Percentiles rank a stretch among this genome's conserved stretches.
Evolutionary conservation across 495 filamentous ascomycete genomes (phyloP).

Genomic region (Paragyromitra xinjiangensis): DNA sequence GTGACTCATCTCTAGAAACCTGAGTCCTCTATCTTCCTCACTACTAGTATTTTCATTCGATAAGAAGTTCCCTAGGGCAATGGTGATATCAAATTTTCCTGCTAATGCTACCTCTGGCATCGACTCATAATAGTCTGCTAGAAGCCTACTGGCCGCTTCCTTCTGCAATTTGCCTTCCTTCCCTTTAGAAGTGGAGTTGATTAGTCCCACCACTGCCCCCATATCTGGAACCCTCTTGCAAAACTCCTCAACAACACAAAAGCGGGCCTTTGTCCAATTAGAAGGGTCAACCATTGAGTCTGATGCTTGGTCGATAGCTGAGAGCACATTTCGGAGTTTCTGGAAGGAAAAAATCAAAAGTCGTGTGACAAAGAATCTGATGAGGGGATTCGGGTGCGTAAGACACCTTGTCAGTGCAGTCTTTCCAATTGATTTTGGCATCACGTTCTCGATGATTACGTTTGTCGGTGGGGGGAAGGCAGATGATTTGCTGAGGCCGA

Average conservation of each 20-base stretch:
- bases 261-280: slow-evolving; percentile 47
- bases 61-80: slow-evolving; percentile 45
- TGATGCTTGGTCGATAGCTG: slow-evolving; percentile 65
- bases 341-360: slow-evolving; percentile 78
- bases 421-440: slow-evolving; percentile 82
- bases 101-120: slow-evolving; percentile 80
- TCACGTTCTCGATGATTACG: slow-evolving; percentile 80
- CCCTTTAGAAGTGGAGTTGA: slow-evolving; percentile 30
- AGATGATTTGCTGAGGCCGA: slow-evolving; percentile 67
- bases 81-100: slow-evolving; percentile 80
- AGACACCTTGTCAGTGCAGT: slow-evolving; percentile 80
- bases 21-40: slow-evolving; percentile 44
- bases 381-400: slow-evolving; percentile 74
- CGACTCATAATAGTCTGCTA: slow-evolving; percentile 81
- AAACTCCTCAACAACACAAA: slow-evolving; percentile 74
- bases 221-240: slow-evolving; percentile 78
- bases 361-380: slow-evolving; percentile 83
- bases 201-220: slow-evolving; percentile 20
- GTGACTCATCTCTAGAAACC: slow-evolving; percentile 53
- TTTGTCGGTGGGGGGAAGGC: slow-evolving; percentile 75
- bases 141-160: slow-evolving; percentile 76
- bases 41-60: slow-evolving; percentile 9
- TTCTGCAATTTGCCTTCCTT: slow-evolving; percentile 68
- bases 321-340: slow-evolving; percentile 73
- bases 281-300: slow-evolving; percentile 53